Evolutionary conservation across 257 asterid species (phyloP), one percentile per base, ranked within the genome.

Genomic region (Primulina tabacum): DNA sequence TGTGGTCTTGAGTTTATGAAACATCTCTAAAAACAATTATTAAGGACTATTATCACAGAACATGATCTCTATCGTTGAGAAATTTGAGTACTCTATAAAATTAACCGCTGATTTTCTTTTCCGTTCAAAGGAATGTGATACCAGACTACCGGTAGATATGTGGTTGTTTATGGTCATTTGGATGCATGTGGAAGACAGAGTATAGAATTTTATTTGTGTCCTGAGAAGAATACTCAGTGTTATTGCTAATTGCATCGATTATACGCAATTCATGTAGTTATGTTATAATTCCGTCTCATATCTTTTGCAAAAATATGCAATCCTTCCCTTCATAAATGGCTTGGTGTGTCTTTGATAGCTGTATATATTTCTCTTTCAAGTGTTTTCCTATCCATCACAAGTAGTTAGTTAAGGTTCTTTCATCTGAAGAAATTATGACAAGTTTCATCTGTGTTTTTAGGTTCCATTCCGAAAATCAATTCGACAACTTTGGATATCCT

Each of bases 401-500:
- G 6, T 24, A 24, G 26, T 24, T 24, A 24, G 26, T 47, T 24
- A 20, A 64, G 55, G 34, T 57, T 30, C 26, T 47, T 70, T 63
- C 8, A 8, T 60, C 28, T 67, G 66, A 58, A 64, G 58, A 68
- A 64, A 14, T 63, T 74, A 77, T 72, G 17, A 76, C 38, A 73
- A 40, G 20, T 71, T 57, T 28, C 70, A 71, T 77, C 76, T 59
- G 30, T 70, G 40, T 72, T 68, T 73, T 73, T 91, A 92, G 97
- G 95, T 73, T 52, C 88, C 70, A 77, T 92, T 74, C 93, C 78
- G 6, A 71, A 64, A 34, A 81, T 92, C 65, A 89, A 85, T 79
- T 86, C 97, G 11, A 80, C 95, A 68, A 83, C 89, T 35, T 81
- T 92, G 89, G 76, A 60, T 7, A 66, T 72, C 24, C 79, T 92